Evolutionary conservation across 2,329 filamentous ascomycete genomes (phyloP).

Genomic region (Fusarium sp.): DNA sequence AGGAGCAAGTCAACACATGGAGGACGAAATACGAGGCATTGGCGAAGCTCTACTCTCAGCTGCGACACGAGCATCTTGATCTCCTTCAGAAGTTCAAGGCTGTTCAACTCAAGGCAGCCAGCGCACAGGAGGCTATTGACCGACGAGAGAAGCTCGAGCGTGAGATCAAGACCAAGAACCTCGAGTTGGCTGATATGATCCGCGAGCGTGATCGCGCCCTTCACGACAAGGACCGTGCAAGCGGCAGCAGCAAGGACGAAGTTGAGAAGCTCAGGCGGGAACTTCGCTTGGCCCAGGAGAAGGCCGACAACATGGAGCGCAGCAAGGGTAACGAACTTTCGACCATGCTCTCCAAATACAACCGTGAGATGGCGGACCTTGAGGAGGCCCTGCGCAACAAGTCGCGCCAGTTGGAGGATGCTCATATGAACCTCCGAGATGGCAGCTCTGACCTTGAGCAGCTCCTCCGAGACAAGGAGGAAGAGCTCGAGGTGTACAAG

Average conservation of each 20-base stretch:
- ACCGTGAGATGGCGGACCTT: constrained; percentile 95
- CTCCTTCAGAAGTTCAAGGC: constrained; percentile 96
- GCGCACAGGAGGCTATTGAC: constrained; percentile 96
- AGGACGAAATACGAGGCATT: constrained; percentile 95
- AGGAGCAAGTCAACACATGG: constrained; percentile 99
- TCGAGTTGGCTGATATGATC: constrained; percentile 99
- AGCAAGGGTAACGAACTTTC: constrained; percentile 96
- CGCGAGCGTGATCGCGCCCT: constrained; percentile 92
- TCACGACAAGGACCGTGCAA: constrained; percentile 90
- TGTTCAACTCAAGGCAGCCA: constrained; percentile 95
- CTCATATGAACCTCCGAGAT: constrained; percentile 81
- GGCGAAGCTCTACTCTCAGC: constrained; percentile 95
- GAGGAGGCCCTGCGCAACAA: constrained; percentile 93
- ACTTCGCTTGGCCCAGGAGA: constrained; percentile 89
- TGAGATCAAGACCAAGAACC: constrained; percentile 98
- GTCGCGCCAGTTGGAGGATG: constrained; percentile 86
- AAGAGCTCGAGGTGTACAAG: constrained; percentile 98
- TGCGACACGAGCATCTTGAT: constrained; percentile 94
- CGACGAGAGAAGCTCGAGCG: constrained; percentile 93
- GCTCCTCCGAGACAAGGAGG: constrained; percentile 91
- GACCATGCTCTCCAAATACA: constrained; percentile 94
- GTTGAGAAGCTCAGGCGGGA: constrained; percentile 95
- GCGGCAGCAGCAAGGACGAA: constrained; percentile 90
- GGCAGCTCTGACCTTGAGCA: constrained; percentile 88
- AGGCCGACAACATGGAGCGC: constrained; percentile 90